Evolutionary conservation across 2,329 filamentous ascomycete genomes (phyloP), one percentile per base, ranked within the genome.

Genomic region (Stachybotrys chartarum): DNA sequence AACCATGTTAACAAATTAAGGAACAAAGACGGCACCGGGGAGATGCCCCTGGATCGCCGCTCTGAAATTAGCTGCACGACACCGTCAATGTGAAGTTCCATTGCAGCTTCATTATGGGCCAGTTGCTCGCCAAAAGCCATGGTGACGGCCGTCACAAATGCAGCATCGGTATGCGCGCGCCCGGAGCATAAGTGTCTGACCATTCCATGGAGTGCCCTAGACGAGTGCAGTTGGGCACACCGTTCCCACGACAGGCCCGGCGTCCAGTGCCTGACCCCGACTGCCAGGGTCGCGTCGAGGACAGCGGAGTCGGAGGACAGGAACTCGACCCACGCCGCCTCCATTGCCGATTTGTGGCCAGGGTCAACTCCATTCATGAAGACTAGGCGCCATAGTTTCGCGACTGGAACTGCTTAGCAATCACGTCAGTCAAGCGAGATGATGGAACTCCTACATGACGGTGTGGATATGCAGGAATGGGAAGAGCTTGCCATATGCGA

Each of bases 61-160:
- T 51, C 35, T 30, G 30, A n/a, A 8, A 56, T 18, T 5, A 48
- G 30, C 17, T 52, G 48, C 7, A 35, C 30, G 10, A 54, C 18
- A 7, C 56, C 56, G 30, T 48, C n/a, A 8, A 58, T 56, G 48
- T 54, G 56, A 8, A 54, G 30, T 53, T 32, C 56, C 56, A 58
- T 3, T 46, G 24, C 48, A 1, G 35, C 51, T n/a, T 58, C 56
- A 35, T 56, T 54, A 5, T 31, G 24, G 3, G 45, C 30, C 11
- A 58, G 42, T 3, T 54, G 47, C 51, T 58, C 56, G 8, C 42
- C 49, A 35, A 58, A 32, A 12, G 56, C 54, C 51, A 58, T 48
- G 7, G 54, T 54, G 3, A 56, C 14, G 16, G 49, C 52, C 5
- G 51, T 48, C 4, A 18, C 49, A 2, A 58, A 17, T 16, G 50